phyloP scores from a whole-genome alignment of 805 yeast species.

The Teunomyces panamensis region DNA sequence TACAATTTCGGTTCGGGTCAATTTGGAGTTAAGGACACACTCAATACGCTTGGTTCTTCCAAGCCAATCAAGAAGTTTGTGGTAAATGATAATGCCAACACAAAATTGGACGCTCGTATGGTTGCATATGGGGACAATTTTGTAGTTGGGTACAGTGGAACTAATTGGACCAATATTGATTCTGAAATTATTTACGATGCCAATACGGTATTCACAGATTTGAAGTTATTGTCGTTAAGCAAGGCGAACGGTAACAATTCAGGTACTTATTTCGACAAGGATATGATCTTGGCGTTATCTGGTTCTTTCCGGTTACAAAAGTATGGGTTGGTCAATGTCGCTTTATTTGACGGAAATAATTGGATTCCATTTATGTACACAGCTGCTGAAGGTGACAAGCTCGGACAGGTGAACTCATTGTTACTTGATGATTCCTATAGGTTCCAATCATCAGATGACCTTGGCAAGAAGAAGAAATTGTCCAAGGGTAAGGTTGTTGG shows the following conservation, averaged over 20 bases:
- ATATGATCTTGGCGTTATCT: slow-evolving; percentile 50
- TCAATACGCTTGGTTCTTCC: slow-evolving; percentile 19
- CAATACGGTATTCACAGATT: slow-evolving; percentile 40
- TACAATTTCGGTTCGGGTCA: slow-evolving; percentile 49
- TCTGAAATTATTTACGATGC: slow-evolving; percentile 23
- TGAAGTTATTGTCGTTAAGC: slow-evolving; percentile 40
- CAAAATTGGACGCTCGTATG: slow-evolving; percentile 39
- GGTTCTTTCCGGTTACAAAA: slow-evolving; percentile 51
- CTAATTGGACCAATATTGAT: slow-evolving; percentile 47
- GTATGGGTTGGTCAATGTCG: slow-evolving; percentile 60
- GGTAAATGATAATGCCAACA: slow-evolving; percentile 38
- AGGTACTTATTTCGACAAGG: slow-evolving; percentile 39
- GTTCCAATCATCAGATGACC: slow-evolving; percentile 35
- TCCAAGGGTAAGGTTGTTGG: slow-evolving; percentile 45
- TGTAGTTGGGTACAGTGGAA: slow-evolving; percentile 44
- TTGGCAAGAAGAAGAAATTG: slow-evolving; percentile 16
- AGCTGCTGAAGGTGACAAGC: slow-evolving; percentile 8
- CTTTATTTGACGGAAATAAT: slow-evolving; percentile 57
- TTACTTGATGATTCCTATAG: slow-evolving; percentile 33
- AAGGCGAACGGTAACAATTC: slow-evolving; percentile 25
- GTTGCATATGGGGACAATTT: slow-evolving; percentile 34
- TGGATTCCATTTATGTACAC: slow-evolving; percentile 69
- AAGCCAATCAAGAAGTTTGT: slow-evolving; percentile 38
- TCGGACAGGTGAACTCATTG: slow-evolving; percentile 31
- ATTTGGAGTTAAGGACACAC: slow-evolving; percentile 15